phyloP scores from a whole-genome alignment of 2,329 filamentous ascomycete genomes.

The Apiospora malaysiana region DNA sequence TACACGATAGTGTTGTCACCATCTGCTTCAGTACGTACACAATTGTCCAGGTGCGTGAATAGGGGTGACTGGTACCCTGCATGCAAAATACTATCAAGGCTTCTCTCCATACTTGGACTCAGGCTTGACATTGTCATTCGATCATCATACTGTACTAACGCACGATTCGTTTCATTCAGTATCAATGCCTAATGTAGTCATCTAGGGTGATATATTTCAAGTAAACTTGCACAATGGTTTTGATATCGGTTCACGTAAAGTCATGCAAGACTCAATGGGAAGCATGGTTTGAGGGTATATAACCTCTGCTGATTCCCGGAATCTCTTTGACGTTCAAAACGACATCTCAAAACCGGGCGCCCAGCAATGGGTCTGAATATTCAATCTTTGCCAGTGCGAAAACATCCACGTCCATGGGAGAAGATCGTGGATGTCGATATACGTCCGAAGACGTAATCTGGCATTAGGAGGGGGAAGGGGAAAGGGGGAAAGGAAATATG shows the following conservation, averaged over 20 bases:
- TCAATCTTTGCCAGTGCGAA: slow-evolving; percentile 63
- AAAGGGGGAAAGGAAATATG: neutral
- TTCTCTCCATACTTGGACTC: neutral
- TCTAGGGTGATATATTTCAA: neutral
- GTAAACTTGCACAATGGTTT: neutral
- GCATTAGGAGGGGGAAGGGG: slow-evolving; percentile 1
- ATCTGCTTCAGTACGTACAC: neutral
- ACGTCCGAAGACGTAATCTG: slow-evolving; percentile 26
- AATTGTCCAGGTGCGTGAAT: neutral
- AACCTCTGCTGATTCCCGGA: slow-evolving; percentile 66
- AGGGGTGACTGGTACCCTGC: neutral
- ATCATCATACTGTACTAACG: neutral
- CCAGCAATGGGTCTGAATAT: slow-evolving; percentile 58
- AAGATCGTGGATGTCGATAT: slow-evolving; percentile 52
- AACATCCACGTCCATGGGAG: slow-evolving; percentile 56
- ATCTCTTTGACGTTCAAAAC: slow-evolving; percentile 59
- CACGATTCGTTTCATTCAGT: neutral
- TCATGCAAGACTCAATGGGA: neutral
- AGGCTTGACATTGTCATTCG: too few relatives aligned
- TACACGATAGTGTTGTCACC: neutral
- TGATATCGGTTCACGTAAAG: neutral
- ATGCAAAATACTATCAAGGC: neutral
- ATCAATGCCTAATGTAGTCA: neutral
- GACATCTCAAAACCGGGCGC: slow-evolving; percentile 61
- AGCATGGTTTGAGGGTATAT: slow-evolving; percentile 46